These are phyloP conservation scores for Rhodotorula glutinis DNA, from an alignment of 1,284 basidiomycete genomes.

Conservation along the genomic window DNA sequence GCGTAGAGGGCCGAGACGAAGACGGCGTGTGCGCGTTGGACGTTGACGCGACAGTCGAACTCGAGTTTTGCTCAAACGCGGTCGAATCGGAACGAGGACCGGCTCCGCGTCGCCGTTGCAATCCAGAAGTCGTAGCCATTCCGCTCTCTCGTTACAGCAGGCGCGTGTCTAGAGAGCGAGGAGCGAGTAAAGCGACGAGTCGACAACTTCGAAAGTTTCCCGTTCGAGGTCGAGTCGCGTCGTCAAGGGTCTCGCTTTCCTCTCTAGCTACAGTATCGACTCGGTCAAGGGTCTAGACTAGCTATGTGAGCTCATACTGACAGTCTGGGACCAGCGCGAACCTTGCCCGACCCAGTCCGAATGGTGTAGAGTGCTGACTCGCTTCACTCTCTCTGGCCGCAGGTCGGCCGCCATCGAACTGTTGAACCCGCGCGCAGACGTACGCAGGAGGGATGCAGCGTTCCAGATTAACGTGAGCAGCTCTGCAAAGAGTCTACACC, in stretches of 20 bases:
- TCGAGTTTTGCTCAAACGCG: too few relatives aligned
- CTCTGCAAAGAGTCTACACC: not conserved
- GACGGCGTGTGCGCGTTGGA: not conserved
- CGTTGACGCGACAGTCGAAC: not conserved
- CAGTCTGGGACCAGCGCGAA: too few relatives aligned
- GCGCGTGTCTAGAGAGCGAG: not conserved
- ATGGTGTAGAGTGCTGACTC: not conserved
- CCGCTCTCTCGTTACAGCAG: too few relatives aligned
- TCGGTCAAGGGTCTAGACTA: too few relatives aligned
- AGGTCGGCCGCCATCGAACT: constrained; percentile 26
- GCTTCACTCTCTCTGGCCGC: not conserved
- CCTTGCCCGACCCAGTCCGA: too few relatives aligned
- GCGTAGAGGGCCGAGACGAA: constrained; percentile 12
- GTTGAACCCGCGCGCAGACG: constrained; percentile 33
- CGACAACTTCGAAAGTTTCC: too few relatives aligned
- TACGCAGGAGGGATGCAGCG: constrained; percentile 32
- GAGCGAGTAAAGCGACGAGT: too few relatives aligned
- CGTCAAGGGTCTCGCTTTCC: too few relatives aligned
- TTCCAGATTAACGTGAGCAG: constrained; percentile 33
- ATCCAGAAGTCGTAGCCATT: constrained; percentile 9
- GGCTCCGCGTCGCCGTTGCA: constrained; percentile 5
- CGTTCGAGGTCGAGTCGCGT: too few relatives aligned
- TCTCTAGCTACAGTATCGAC: too few relatives aligned
- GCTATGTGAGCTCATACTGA: too few relatives aligned
- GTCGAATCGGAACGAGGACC: too few relatives aligned